Evolutionary conservation across 768 basidiomycete species (phyloP).

Genomic region (Dioszegia crocea): DNA sequence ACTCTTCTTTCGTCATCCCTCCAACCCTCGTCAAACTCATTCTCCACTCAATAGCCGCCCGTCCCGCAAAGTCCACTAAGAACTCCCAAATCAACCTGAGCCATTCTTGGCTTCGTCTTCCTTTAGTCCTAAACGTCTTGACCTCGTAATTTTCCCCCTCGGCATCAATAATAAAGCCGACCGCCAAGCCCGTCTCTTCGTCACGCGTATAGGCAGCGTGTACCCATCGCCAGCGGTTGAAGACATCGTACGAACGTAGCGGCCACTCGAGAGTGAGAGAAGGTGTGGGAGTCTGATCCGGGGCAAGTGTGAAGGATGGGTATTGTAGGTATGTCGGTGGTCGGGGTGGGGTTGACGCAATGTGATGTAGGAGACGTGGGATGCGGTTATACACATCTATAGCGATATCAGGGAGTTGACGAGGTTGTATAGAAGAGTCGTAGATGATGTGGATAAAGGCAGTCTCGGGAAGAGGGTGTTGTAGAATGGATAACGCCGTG

Average conservation of each 20-base stretch:
- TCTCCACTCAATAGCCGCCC: conserved; percentile 19
- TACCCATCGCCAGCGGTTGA: conserved; percentile 24
- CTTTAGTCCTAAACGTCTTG: conserved; percentile 12
- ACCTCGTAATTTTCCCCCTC: conserved; percentile 27
- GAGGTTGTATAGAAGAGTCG: conserved; percentile 1
- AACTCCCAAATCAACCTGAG: conserved; percentile 14
- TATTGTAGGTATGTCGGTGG: conserved; percentile 7
- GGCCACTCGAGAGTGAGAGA: conserved; percentile 33
- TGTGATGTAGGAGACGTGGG: conserved; percentile 12
- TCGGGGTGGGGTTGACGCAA: conserved; percentile 1
- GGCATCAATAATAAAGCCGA: conserved; percentile 28
- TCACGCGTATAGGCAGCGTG: conserved; percentile 23
- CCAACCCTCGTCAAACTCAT: conserved; percentile 11
- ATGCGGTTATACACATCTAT: conserved; percentile 29
- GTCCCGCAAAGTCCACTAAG: conserved; percentile 7
- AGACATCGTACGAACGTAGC: conserved; percentile 32
- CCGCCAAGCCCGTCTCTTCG: conserved; percentile 4
- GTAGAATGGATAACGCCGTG: not conserved
- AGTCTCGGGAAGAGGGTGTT: not conserved
- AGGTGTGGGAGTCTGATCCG: conserved; percentile 16
- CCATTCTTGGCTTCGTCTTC: not conserved
- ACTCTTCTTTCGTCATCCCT: not conserved
- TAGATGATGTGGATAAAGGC: conserved; percentile 7
- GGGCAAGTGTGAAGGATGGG: conserved; percentile 30
- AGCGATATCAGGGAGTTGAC: conserved; percentile 10